phyloP scores from a whole-genome alignment of 441 rosid genomes.

The Syzygium malaccense region DNA sequence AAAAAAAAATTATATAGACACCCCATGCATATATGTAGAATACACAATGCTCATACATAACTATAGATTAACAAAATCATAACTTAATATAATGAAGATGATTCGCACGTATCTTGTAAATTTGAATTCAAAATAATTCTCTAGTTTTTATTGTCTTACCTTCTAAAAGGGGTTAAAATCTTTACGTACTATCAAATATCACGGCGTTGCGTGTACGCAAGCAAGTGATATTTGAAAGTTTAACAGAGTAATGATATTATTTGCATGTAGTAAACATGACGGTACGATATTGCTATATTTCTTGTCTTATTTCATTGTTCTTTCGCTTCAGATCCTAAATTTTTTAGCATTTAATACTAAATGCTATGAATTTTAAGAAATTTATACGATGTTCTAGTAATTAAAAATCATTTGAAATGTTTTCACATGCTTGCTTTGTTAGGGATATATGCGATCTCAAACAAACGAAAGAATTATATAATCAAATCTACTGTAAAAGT shows the following conservation, averaged over 20 bases:
- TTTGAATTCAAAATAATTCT: background rate
- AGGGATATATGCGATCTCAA: background rate
- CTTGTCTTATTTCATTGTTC: background rate
- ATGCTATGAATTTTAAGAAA: background rate
- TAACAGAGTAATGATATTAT: background rate
- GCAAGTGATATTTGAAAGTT: background rate
- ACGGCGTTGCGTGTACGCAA: rapidly evolving
- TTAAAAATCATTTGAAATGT: background rate
- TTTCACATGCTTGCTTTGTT: background rate
- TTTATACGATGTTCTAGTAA: background rate
- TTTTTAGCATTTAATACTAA: background rate
- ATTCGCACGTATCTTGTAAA: background rate
- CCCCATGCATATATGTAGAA: background rate
- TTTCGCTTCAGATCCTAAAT: background rate
- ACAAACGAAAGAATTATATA: background rate
- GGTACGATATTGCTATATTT: background rate
- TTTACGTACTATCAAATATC: background rate
- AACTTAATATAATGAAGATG: background rate
- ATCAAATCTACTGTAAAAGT: background rate
- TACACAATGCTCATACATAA: background rate
- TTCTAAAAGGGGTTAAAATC: background rate
- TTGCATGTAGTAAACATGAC: background rate
- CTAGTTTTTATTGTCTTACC: no score
- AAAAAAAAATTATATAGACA: background rate
- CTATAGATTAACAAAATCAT: background rate